These are phyloP conservation scores for Aureobasidium vineae DNA, from an alignment of 2,329 filamentous ascomycete species.

Conservation along the genomic window DNA sequence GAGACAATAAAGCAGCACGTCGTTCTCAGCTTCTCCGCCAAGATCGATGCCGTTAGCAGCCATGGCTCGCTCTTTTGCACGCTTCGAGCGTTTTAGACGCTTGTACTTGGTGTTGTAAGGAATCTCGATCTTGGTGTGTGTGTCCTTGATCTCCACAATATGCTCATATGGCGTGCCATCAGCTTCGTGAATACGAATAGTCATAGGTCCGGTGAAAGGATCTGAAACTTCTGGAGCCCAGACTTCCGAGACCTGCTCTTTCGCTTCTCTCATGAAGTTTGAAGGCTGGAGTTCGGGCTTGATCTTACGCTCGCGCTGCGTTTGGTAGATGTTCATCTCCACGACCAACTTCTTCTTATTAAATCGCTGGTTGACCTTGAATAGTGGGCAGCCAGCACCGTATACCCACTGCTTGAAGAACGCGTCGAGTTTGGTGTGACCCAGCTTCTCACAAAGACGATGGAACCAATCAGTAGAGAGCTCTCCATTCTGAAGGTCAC, in stretches of 20 bases:
- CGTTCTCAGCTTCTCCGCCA: slow-evolving; percentile 64
- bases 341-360: slow-evolving; percentile 98
- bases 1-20: slow-evolving; percentile 83
- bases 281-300: slow-evolving; percentile 63
- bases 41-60: slow-evolving; percentile 54
- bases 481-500: slow-evolving; percentile 67
- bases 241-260: slow-evolving; percentile 72
- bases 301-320: slow-evolving; percentile 58
- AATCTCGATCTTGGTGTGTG: slow-evolving; percentile 82
- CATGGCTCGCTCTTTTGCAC: slow-evolving; percentile 73
- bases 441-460: slow-evolving; percentile 80
- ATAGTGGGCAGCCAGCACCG: slow-evolving; percentile 82
- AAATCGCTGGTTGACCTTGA: slow-evolving; percentile 83
- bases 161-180: slow-evolving; percentile 98
- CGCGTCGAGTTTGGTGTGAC: slow-evolving; percentile 78
- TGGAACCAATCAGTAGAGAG: slow-evolving; percentile 76
- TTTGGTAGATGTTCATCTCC: slow-evolving; percentile 83
- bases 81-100: slow-evolving; percentile 81
- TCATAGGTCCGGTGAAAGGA: slow-evolving; percentile 96
- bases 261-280: slow-evolving; percentile 79
- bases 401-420: slow-evolving; percentile 96
- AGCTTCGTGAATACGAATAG: slow-evolving; percentile 94
- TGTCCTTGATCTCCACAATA: slow-evolving; percentile 91
- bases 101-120: slow-evolving; percentile 99
- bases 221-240: slow-evolving; percentile 59